These are phyloP conservation scores for Candida nemodendra DNA, from an alignment of 805 yeast species.

Conservation along the genomic window DNA sequence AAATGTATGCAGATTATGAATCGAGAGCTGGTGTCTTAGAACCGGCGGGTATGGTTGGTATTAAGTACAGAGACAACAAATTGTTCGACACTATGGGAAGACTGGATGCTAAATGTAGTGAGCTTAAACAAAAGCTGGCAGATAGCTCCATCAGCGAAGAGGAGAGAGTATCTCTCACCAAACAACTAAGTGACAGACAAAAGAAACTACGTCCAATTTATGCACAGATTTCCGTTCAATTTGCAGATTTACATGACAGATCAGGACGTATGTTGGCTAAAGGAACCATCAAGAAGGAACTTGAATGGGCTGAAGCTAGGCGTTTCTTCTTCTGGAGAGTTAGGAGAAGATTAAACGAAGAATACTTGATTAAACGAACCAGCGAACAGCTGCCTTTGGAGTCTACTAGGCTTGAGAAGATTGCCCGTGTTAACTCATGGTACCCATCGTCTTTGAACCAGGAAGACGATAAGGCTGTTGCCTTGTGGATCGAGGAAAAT, in stretches of 20 bases:
- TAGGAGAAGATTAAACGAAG: constrained; percentile 93
- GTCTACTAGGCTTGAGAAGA: constrained; percentile 72
- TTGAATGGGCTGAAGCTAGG: constrained; percentile 86
- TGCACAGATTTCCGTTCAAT: constrained; percentile 89
- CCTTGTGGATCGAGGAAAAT: constrained; percentile 82
- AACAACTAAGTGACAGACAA: constrained; percentile 76
- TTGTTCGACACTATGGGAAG: constrained; percentile 88
- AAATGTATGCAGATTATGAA: constrained; percentile 96
- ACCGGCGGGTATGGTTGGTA: constrained; percentile 99
- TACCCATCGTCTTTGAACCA: constrained; percentile 67
- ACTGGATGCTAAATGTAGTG: constrained; percentile 73
- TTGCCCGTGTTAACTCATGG: constrained; percentile 86
- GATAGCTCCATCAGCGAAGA: constrained; percentile 55
- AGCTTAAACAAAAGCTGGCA: constrained; percentile 58
- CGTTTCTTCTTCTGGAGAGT: constrained; percentile 98
- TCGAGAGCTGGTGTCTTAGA: constrained; percentile 97
- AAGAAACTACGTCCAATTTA: constrained; percentile 79
- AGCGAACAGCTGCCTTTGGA: constrained; percentile 49
- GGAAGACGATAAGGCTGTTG: constrained; percentile 74
- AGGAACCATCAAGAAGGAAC: constrained; percentile 81
- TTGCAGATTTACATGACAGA: constrained; percentile 97
- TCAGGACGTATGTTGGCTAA: constrained; percentile 97
- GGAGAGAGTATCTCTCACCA: constrained; percentile 62
- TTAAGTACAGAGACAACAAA: constrained; percentile 94
- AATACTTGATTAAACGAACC: constrained; percentile 75